Conservation (phyloP, 2,329 filamentous ascomycete species). For the Grosmannia huntii region DNA sequence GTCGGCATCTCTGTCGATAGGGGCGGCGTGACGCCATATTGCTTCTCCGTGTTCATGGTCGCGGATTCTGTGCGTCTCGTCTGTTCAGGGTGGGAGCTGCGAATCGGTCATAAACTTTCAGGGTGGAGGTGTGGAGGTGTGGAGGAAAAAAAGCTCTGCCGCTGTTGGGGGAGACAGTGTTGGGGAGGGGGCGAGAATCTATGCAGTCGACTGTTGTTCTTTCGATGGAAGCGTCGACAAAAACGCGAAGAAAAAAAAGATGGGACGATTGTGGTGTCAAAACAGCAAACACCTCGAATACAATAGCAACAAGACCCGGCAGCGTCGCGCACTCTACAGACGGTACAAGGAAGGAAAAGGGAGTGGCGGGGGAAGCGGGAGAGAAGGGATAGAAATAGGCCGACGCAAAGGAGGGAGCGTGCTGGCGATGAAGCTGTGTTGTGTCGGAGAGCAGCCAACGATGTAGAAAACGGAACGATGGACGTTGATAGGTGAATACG, state of each 20-base stretch:
- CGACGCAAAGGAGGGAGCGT: not conserved
- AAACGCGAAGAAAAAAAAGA: not conserved
- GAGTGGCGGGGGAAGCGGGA: not conserved
- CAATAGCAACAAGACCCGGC: not conserved
- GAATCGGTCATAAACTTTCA: not conserved
- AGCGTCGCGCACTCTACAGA: not conserved
- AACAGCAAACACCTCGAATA: not conserved
- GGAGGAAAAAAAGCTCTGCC: not conserved
- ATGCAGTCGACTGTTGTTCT: not conserved
- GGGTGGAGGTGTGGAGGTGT: not conserved
- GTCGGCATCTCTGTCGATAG: conserved; percentile 70
- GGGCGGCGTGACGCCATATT: conserved; percentile 63
- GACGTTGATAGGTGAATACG: not conserved
- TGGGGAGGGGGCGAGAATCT: not conserved
- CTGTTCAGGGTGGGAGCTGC: not conserved
- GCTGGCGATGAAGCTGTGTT: not conserved
- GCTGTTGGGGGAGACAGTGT: not conserved
- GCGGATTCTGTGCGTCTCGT: not conserved
- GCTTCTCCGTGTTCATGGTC: conserved; percentile 17
- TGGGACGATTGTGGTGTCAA: not conserved
- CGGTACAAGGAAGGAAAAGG: not conserved
- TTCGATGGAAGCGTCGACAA: not conserved
- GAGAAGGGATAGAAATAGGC: not conserved
- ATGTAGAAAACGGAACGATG: not conserved
- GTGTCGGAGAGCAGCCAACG: not conserved